These are phyloP conservation scores for Exophiala phaeomuriformis DNA, from an alignment of 2,329 filamentous ascomycete species.

Conservation along the genomic window DNA sequence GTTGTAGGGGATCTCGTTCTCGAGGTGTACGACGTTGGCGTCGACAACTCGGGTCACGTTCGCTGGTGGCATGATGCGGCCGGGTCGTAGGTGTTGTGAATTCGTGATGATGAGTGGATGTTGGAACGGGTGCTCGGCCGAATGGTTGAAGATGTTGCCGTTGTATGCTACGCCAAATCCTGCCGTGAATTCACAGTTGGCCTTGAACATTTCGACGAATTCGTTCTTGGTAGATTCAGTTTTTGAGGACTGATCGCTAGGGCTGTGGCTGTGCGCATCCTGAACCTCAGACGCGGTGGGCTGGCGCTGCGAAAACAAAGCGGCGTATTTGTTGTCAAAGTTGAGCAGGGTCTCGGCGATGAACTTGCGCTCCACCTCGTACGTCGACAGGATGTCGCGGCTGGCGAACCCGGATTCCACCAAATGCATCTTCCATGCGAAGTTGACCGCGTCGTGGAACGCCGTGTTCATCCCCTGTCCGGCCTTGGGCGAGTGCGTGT, in stretches of 20 bases:
- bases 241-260: conserved; percentile 30
- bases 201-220: conserved; percentile 86
- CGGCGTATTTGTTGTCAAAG: conserved; percentile 85
- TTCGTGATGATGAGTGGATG: conserved; percentile 57
- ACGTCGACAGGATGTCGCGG: conserved; percentile 69
- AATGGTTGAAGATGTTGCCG: conserved; percentile 79
- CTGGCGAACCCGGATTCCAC: conserved; percentile 77
- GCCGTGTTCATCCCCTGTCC: conserved; percentile 59
- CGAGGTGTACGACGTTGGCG: conserved; percentile 81
- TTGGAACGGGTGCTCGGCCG: conserved; percentile 60
- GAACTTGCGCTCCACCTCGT: conserved; percentile 76
- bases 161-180: conserved; percentile 85
- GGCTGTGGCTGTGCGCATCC: conserved; percentile 45
- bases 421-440: conserved; percentile 93
- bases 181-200: conserved; percentile 82
- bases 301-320: conserved; percentile 73
- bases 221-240: conserved; percentile 51
- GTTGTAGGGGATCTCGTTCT: conserved; percentile 83
- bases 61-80: conserved; percentile 67
- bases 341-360: conserved; percentile 76
- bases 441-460: conserved; percentile 64
- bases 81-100: conserved; percentile 60
- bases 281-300: conserved; percentile 67
- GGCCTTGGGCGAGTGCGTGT: conserved; percentile 58
- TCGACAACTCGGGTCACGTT: conserved; percentile 82